Base-by-base conservation (phyloP, 2,329 filamentous ascomycete species). In the Colletotrichum sansevieriae region DNA sequence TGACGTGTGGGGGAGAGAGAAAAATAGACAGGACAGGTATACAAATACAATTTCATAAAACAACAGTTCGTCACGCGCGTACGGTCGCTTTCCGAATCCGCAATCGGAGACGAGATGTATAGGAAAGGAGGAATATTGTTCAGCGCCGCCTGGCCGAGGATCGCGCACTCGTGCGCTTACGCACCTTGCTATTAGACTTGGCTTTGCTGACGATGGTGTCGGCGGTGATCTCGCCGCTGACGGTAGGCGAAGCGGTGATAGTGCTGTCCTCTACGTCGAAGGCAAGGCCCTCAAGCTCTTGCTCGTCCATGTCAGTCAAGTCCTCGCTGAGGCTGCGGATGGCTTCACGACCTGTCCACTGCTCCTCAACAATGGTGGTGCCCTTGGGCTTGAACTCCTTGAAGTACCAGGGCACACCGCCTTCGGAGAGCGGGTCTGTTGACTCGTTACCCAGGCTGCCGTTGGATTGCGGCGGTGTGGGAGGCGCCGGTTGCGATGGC, bases 261-360 rank as follows among this genome's bases (percentile, higher is more conserved):
- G 79, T 83, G 68, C 79, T 78, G 62, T 85, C 82, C 71, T 85
- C 84, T 35, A 88, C 82, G 71, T 87, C 86, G 56, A 84, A 82
- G 39, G 82, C 85, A 39, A 94, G 82, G 39, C 91, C 93, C 74
- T 92, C 90, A 66, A 97, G 84, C 80, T 95, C 93, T 59, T 97
- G 94, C 72, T 98, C 95, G 74, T 97, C 95, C 77, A 98, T 90
- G 76, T 98, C 95, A 65, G 92, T 97, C 22, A 98, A 85, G 73
- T 95, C 93, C 78, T 97, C 95, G 74, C 93, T 97, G 79, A 95
- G 90, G 73, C 82, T 83, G 33, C 86, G 82, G 41, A 84, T 80
- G 1, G 92, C 89, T 63, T 95, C 92, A 39, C 90, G 86, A 2
- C 91, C 92, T 0, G 88, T 89, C 84, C 90, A 93, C 60, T 89